Evolutionary conservation across 2,329 filamentous ascomycete genomes (phyloP), one percentile per base, ranked within the genome.

Genomic region (Epichloe amarillans): DNA sequence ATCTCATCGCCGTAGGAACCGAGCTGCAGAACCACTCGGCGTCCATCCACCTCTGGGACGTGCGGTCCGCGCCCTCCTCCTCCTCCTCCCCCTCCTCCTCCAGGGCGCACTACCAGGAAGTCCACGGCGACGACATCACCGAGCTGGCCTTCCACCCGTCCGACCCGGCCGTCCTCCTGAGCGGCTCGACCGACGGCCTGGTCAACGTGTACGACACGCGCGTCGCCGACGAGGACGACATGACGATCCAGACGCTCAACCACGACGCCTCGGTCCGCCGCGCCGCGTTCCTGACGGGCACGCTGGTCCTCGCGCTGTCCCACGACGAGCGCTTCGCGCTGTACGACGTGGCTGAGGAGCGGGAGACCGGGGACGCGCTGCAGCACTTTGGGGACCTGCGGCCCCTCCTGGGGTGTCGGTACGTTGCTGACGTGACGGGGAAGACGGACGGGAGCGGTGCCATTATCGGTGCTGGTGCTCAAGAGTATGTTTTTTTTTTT

Each of bases 241-340:
- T 86, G 1, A 71, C 89, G 19, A 72, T 85, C 52, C 84, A 88
- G 66, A 86, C 88, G 12, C 82, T 90, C 63, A 91, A 91, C 65
- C 84, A 87, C 61, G 76, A 79, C 38, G 79, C 82, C 36, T 87
- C 85, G 0, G 78, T 91, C 55, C 85, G 88, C 64, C 83, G 80
- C 57, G 82, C 86, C 14, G 83, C 81, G 5, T 90, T 89, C 67
- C 70, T 91, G 50, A 79, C 57, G 6, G 66, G 71, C 15, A 75
- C 75, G 5, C 77, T 84, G 60, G 76, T 89, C 35, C 88, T 81
- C 55, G 84, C 84, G 4, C 68, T 90, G 10, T 87, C 84, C 1
- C 85, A 88, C 52, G 87, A 91, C 62, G 87, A 93, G 69, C 82
- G 80, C 52, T 77, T 89, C 55, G 82, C 84, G 17, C 74, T 89